Base-by-base conservation (phyloP, 169 alveolate genomes). In the Plasmodium coatneyi region DNA sequence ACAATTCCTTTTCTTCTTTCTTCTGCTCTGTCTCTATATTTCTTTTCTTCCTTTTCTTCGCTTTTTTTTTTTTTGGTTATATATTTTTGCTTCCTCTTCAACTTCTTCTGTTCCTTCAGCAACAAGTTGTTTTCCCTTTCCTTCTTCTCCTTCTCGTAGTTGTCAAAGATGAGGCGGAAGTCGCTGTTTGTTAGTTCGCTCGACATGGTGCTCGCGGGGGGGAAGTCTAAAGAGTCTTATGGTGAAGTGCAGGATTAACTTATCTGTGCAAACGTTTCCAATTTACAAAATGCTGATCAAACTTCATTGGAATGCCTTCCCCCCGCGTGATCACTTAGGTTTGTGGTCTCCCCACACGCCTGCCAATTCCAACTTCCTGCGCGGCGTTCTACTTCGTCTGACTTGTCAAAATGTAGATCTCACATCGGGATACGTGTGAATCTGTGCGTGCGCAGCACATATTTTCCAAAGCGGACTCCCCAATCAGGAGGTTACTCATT, bases 1-100 rank as follows among this genome's bases (percentile, higher is more conserved):
- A 89, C 72, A 39, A 89, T 89, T 12, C 94, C 94, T 54, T 89
- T 89, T 89, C 94, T 89, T 19, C 94, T 89, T 41, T 89, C 94
- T 80, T 79, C 94, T 19, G 94, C 94, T 89, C 94, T 56, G 52
- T 89, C 90, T 89, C 94, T 43, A 80, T 89, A 89, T 25, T 79
- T 89, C 12, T 78, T 74, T n/a, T 89, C 82, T n/a, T 86, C 70
- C 66, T 89, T 89, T 30, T 89, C 94, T 41, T 89, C 90, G 25
- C 36, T 71, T 66, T 89, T 89, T 66, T 89, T 80, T 70, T 89
- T 89, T 80, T 80, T 86, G n/a, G 71, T 49, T 86, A 86, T 25
- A 86, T 86, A 86, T 76, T 86, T 86, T 9, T 86, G 87, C 14
- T 86, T 86, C 56, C 93, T 86, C 19, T 86, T 70, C 46, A 86